These are phyloP conservation scores for Jackrogersella multiformis DNA, from an alignment of 495 filamentous ascomycete genomes.

Conservation along the genomic window DNA sequence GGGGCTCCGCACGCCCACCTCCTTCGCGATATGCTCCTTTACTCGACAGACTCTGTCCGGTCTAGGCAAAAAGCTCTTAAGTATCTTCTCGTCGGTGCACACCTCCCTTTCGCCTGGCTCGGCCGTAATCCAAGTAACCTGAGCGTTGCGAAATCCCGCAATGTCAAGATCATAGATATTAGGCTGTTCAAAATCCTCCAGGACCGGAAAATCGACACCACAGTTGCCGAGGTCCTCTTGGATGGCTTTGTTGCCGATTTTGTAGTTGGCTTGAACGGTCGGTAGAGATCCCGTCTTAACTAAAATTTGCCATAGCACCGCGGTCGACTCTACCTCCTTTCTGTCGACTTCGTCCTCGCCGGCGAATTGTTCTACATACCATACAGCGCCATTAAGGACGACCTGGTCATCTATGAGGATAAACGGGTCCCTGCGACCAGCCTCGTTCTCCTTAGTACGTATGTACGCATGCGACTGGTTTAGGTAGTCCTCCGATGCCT, in stretches of 20 bases:
- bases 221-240: conserved; percentile 26
- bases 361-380: conserved; percentile 28
- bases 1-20: conserved; percentile 5
- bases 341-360: conserved; percentile 12
- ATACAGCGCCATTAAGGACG: conserved; percentile 8
- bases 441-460: conserved; percentile 22
- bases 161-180: conserved; percentile 15
- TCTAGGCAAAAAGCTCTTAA: neutral
- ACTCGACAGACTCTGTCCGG: conserved; percentile 12
- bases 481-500: conserved; percentile 26
- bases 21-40: conserved; percentile 23
- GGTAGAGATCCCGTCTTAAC: conserved; percentile 22
- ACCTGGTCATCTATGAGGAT: conserved; percentile 27
- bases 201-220: conserved; percentile 16
- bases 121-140: neutral
- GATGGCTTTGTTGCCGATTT: conserved; percentile 25
- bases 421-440: conserved; percentile 23
- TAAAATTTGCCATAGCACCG: conserved; percentile 33
- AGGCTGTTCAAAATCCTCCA: conserved; percentile 13
- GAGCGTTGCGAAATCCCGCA: neutral
- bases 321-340: conserved; percentile 9
- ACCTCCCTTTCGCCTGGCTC: conserved; percentile 33
- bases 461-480: conserved; percentile 29
- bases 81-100: conserved; percentile 12
- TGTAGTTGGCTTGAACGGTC: conserved; percentile 28